Evolutionary conservation across 1,139 yeast species (phyloP).

Genomic region (Yamadazyma epiphylla): DNA sequence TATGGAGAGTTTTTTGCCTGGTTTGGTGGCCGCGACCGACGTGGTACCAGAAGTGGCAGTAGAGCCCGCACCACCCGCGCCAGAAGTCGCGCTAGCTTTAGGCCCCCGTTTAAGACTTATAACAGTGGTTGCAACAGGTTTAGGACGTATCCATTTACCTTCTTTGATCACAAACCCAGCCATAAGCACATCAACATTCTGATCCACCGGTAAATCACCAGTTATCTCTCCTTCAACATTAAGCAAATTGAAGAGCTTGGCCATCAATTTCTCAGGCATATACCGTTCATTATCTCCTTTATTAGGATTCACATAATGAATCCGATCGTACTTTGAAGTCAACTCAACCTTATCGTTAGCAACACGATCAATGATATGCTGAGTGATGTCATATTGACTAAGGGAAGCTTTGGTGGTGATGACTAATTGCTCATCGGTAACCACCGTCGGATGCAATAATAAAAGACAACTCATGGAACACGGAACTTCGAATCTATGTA

Average conservation of each 20-base stretch:
- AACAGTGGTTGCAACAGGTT: slow-evolving; percentile 22
- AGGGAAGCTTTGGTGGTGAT: slow-evolving; percentile 6
- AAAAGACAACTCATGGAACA: slow-evolving; percentile 30
- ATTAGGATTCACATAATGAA: slow-evolving; percentile 61
- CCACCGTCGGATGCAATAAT: slow-evolving; percentile 70
- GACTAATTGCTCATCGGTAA: slow-evolving; percentile 37
- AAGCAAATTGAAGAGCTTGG: slow-evolving; percentile 5
- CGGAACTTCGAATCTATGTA: no score
- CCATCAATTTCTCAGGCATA: slow-evolving; percentile 42
- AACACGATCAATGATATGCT: slow-evolving; percentile 70
- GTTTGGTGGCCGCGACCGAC: slow-evolving; percentile 2
- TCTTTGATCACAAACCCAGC: slow-evolving; percentile 55
- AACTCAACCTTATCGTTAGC: slow-evolving; percentile 51
- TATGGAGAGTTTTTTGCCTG: slow-evolving; percentile 17
- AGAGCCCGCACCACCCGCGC: no score
- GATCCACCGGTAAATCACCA: slow-evolving; percentile 53
- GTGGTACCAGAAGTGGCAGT: background rate
- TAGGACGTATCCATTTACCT: slow-evolving; percentile 44
- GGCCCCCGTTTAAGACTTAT: slow-evolving; percentile 25
- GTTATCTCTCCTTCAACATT: slow-evolving; percentile 39
- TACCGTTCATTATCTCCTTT: slow-evolving; percentile 29
- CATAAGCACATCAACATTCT: slow-evolving; percentile 56
- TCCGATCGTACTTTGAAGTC: slow-evolving; percentile 39
- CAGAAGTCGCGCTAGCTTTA: no score
- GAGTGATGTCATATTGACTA: slow-evolving; percentile 31